Evolutionary conservation across 139 green algal species (phyloP).

Genomic region (Pleodorina starrii): DNA sequence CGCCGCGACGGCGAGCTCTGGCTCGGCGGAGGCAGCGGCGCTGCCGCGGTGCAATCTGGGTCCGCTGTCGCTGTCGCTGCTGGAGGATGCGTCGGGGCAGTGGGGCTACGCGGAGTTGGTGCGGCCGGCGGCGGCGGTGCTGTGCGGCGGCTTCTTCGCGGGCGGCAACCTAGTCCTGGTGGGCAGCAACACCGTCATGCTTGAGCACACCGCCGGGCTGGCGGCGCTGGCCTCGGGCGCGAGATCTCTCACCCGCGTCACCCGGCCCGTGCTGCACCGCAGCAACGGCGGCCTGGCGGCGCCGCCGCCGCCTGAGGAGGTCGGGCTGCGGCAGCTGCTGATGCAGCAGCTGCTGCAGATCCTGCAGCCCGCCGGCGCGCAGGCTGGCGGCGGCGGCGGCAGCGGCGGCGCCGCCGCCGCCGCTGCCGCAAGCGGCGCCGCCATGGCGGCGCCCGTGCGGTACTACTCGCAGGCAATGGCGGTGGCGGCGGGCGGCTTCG

Average conservation of each 20-base stretch:
- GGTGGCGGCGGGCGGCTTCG: constrained; percentile 31
- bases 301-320: background rate
- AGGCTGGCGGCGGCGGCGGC: background rate
- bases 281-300: constrained; percentile 10
- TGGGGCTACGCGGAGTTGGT: constrained; percentile 42
- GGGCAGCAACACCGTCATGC: constrained; percentile 20
- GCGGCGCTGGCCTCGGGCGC: constrained; percentile 21
- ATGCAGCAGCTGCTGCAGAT: background rate
- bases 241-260: background rate
- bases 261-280: background rate
- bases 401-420: background rate
- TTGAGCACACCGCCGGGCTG: constrained; percentile 18
- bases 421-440: background rate
- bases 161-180: constrained; percentile 39
- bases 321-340: background rate
- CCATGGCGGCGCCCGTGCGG: too few relatives aligned
- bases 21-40: background rate
- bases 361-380: background rate
- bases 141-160: constrained; percentile 31
- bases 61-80: constrained; percentile 15
- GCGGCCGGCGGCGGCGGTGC: constrained; percentile 24
- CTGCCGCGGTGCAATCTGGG: constrained; percentile 34
- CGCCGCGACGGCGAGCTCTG: background rate
- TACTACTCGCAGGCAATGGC: constrained; percentile 15
- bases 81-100: constrained; percentile 7